Conservation (phyloP, 2,329 filamentous ascomycete genomes). For the Aspergillus calidoustus region DNA sequence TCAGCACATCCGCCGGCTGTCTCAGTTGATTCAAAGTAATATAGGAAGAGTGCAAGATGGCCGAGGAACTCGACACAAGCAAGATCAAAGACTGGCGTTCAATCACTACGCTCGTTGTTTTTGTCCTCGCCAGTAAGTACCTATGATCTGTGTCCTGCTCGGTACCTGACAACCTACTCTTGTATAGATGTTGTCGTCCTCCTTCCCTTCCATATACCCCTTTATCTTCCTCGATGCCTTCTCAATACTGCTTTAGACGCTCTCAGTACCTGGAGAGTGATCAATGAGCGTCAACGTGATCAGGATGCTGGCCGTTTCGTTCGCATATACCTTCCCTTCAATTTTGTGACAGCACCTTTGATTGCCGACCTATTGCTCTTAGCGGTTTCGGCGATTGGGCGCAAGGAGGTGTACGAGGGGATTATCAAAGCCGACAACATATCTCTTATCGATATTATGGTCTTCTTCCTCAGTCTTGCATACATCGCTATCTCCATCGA, state of each 20-base stretch:
- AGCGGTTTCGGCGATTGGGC: slow-evolving; percentile 70
- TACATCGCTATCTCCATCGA: slow-evolving; percentile 81
- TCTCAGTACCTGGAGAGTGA: slow-evolving; percentile 31
- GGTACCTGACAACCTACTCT: background rate
- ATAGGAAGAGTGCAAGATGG: slow-evolving; percentile 26
- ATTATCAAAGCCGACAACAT: slow-evolving; percentile 70
- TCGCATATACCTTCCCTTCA: slow-evolving; percentile 64
- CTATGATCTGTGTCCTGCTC: background rate
- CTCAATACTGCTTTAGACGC: slow-evolving; percentile 51
- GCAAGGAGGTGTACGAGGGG: slow-evolving; percentile 68
- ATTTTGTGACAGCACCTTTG: slow-evolving; percentile 72
- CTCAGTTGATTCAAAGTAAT: too few species aligned
- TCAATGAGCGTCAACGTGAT: slow-evolving; percentile 31
- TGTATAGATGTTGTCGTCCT: slow-evolving; percentile 68
- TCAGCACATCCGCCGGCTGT: too few species aligned
- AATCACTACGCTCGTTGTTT: slow-evolving; percentile 71
- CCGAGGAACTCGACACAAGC: slow-evolving; percentile 52
- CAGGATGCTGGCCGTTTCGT: slow-evolving; percentile 54
- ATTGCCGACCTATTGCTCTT: slow-evolving; percentile 74
- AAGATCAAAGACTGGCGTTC: slow-evolving; percentile 69
- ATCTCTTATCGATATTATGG: slow-evolving; percentile 72
- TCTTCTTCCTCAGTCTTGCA: slow-evolving; percentile 73
- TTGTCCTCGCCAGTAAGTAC: slow-evolving; percentile 70
- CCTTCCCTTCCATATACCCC: slow-evolving; percentile 69
- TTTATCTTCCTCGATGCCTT: slow-evolving; percentile 61